Conservation (phyloP, 345 rosid genomes). For the Excoecaria cochinchinensis region DNA sequence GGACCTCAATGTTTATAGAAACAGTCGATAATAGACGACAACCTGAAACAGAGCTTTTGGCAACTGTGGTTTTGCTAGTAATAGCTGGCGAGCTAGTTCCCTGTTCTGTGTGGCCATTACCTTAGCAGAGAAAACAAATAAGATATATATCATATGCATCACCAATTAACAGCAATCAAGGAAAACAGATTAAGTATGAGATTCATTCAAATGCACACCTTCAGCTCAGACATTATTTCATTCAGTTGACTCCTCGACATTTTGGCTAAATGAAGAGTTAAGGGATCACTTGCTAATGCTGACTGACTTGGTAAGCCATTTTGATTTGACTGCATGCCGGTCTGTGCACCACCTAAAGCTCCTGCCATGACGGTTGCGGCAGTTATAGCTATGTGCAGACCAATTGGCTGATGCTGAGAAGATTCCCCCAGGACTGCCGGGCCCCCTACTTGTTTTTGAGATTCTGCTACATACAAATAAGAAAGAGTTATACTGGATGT, state of each 20-base stretch:
- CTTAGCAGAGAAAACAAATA: slow-evolving; percentile 36
- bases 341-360: slow-evolving; percentile 75
- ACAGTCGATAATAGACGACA: slow-evolving; percentile 15
- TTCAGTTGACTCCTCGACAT: slow-evolving; percentile 84
- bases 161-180: slow-evolving; percentile 14
- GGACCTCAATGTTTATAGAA: neutral
- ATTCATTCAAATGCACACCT: slow-evolving; percentile 44
- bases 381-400: slow-evolving; percentile 68
- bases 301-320: slow-evolving; percentile 46
- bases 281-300: slow-evolving; percentile 67
- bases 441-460: slow-evolving; percentile 64
- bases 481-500: neutral
- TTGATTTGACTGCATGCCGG: slow-evolving; percentile 49
- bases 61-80: slow-evolving; percentile 70
- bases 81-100: slow-evolving; percentile 73
- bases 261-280: slow-evolving; percentile 84
- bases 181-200: neutral
- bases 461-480: slow-evolving; percentile 37
- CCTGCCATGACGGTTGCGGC: slow-evolving; percentile 80
- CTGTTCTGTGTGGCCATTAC: slow-evolving; percentile 65
- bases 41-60: slow-evolving; percentile 92
- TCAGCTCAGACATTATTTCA: slow-evolving; percentile 73
- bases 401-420: slow-evolving; percentile 69
- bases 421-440: slow-evolving; percentile 46
- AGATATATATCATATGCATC: neutral